Conservation (phyloP, 306 rosid species). For the Lupinus albus region DNA sequence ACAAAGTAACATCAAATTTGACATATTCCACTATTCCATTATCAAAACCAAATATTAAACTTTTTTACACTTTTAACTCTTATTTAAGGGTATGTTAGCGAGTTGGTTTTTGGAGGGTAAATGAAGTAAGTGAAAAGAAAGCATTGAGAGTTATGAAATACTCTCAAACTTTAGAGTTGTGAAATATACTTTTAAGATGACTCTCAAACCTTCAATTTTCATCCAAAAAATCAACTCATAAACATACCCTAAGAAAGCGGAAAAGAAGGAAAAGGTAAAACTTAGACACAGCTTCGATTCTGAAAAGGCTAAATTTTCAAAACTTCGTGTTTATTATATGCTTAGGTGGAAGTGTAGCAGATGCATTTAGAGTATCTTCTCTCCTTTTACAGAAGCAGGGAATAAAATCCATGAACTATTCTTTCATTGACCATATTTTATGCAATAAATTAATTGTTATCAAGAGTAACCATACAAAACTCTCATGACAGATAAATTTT, state of each 20-base stretch:
- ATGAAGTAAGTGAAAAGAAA: too few relatives aligned
- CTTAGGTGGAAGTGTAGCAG: not conserved
- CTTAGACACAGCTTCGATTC: conserved; percentile 5
- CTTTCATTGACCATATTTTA: conserved; percentile 9
- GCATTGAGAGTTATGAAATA: too few relatives aligned
- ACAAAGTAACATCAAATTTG: conserved; percentile 22
- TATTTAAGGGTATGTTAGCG: too few relatives aligned
- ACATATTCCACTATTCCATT: conserved; percentile 34
- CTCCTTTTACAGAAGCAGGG: conserved; percentile 16
- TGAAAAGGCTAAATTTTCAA: conserved; percentile 18
- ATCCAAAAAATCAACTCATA: too few relatives aligned
- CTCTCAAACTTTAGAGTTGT: too few relatives aligned
- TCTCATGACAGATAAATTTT: conserved; percentile 16
- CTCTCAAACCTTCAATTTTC: too few relatives aligned
- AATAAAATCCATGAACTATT: conserved; percentile 1
- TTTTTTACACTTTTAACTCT: conserved; percentile 17
- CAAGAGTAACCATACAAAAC: conserved; percentile 11
- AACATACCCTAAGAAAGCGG: not conserved
- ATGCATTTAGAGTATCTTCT: conserved; percentile 7
- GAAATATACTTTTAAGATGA: too few relatives aligned
- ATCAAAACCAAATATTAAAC: conserved; percentile 12
- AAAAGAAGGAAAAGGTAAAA: conserved; percentile 34
- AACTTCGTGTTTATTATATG: conserved; percentile 5
- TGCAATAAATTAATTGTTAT: not conserved
- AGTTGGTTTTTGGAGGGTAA: too few relatives aligned